Evolutionary conservation across 2,329 filamentous ascomycete species (phyloP).

Genomic region (Botrytis cinerea): DNA sequence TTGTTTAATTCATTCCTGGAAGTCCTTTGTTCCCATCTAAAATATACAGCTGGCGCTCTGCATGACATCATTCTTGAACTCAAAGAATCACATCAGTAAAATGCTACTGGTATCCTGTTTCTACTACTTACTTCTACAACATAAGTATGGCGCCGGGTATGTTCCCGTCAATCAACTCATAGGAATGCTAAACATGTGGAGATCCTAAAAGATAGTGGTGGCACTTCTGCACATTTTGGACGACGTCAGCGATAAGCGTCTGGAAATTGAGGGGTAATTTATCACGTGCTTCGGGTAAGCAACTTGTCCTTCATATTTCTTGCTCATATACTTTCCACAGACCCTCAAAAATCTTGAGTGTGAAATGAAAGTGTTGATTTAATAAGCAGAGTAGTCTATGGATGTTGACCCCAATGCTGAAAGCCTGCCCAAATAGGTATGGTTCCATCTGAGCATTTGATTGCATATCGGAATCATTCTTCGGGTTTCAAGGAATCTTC

Average conservation of each 20-base stretch:
- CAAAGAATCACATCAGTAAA: conserved; percentile 7
- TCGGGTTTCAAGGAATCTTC: background rate
- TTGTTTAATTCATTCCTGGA: background rate
- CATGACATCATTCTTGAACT: conserved; percentile 16
- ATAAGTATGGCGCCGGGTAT: background rate
- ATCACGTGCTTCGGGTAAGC: background rate
- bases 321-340: background rate
- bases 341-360: too few species aligned
- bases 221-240: conserved; percentile 4
- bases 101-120: background rate
- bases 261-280: conserved; percentile 15
- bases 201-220: conserved; percentile 1
- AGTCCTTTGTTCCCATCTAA: conserved; percentile 13
- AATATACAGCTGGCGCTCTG: background rate
- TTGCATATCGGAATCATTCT: background rate
- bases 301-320: background rate
- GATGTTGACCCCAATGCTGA: background rate
- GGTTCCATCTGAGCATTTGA: background rate
- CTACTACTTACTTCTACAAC: background rate
- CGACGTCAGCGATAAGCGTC: conserved; percentile 12
- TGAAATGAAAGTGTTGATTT: background rate
- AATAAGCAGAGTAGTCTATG: background rate
- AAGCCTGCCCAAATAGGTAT: background rate
- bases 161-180: conserved; percentile 10
- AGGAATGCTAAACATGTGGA: conserved; percentile 5